phyloP scores from a whole-genome alignment of 1,284 basidiomycete species.

The Trichosporon faecale region DNA sequence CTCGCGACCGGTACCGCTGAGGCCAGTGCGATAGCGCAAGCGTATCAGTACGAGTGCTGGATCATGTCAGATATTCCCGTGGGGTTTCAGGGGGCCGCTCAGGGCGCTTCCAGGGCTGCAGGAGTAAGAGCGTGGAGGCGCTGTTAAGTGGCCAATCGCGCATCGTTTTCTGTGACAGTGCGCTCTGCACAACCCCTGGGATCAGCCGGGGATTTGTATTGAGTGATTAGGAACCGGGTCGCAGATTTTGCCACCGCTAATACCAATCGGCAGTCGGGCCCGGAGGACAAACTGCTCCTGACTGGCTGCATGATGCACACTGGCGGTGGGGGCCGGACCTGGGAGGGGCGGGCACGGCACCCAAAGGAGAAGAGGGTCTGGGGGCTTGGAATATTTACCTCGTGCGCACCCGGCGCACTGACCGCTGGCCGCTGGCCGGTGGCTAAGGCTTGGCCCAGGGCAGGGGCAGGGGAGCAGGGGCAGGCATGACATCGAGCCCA shows the following conservation, averaged over 20 bases:
- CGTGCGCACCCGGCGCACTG: not conserved
- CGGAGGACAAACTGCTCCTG: slow-evolving; percentile 74
- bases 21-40: not conserved
- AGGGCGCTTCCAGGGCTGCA: not conserved
- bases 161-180: no score
- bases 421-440: not conserved
- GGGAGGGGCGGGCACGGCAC: not conserved
- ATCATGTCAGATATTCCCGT: not conserved
- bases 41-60: not conserved
- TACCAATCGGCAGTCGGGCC: not conserved
- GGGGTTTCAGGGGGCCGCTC: slow-evolving; percentile 2
- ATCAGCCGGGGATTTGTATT: not conserved
- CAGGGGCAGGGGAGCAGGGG: not conserved
- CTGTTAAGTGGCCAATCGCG: not conserved
- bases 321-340: slow-evolving; percentile 55
- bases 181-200: not conserved
- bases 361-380: not conserved
- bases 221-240: not conserved
- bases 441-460: not conserved
- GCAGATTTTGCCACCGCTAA: not conserved
- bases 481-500: not conserved
- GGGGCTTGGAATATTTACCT: not conserved
- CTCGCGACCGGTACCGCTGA: not conserved
- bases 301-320: no score
- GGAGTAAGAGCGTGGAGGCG: not conserved